Percentiles rank a stretch among this genome's conserved stretches.
phyloP scores from a whole-genome alignment of 805 yeast species.

The Dipodascopsis uninucleata region DNA sequence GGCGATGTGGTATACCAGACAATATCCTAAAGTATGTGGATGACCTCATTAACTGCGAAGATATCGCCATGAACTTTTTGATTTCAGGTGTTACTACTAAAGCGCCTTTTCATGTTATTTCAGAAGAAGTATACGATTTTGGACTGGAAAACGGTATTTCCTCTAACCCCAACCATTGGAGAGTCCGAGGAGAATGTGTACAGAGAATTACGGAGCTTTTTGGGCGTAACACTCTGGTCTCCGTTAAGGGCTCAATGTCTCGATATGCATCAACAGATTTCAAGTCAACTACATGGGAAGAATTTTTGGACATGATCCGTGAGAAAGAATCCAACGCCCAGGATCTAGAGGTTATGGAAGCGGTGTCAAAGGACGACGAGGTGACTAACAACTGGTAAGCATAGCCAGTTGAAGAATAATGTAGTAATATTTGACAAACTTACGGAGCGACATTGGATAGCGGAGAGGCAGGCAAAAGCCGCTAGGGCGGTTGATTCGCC shows the following conservation, averaged over 20 bases:
- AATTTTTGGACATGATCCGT: constrained; percentile 17
- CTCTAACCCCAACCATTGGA: constrained; percentile 19
- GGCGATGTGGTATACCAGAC: constrained; percentile 28
- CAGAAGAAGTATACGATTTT: constrained; percentile 26
- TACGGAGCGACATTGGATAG: no score
- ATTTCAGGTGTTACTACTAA: constrained; percentile 20
- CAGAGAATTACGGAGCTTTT: constrained; percentile 20
- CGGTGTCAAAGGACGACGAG: constrained; percentile 2
- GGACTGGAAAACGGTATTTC: constrained; percentile 27
- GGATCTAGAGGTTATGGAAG: constrained; percentile 9
- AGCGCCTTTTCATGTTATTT: constrained; percentile 21
- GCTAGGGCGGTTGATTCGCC: no score
- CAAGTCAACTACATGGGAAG: constrained; percentile 26
- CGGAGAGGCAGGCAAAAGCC: no score
- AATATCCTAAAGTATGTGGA: constrained; percentile 25
- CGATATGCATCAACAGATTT: constrained; percentile 23
- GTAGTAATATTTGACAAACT: no score
- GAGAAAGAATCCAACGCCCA: constrained; percentile 13
- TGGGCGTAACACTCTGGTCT: constrained; percentile 18
- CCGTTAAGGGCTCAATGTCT: constrained; percentile 12
- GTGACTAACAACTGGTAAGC: constrained; percentile 18
- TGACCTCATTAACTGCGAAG: constrained; percentile 26
- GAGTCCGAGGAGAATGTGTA: constrained; percentile 19
- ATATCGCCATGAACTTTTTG: constrained; percentile 26
- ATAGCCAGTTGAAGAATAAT: no score